Base-by-base conservation (phyloP, 2,329 filamentous ascomycete species). In the Aspergillus sp. region DNA sequence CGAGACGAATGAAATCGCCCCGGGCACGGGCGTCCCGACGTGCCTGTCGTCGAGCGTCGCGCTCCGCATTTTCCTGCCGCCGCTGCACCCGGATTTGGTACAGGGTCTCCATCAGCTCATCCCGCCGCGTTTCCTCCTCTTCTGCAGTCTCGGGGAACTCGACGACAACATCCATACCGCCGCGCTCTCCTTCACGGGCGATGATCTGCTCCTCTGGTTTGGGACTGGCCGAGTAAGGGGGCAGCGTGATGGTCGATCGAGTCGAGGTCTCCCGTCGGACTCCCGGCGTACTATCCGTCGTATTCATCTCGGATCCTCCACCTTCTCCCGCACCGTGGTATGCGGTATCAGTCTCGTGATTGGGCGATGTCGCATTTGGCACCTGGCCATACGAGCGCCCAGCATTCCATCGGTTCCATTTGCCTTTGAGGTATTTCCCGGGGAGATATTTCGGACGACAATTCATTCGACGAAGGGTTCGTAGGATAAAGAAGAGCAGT, bases 181-280 rank as follows among this genome's bases (percentile, higher is more conserved):
- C 91, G 50, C 93, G 79, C 64, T 98, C 93, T 43, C 93, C 93
- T 66, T 94, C 93, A 4, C 90, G 80, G 5, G 83, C 93, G 42
- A 97, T 75, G 1, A 96, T 82, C 55, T 83, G 83, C 66, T 98
- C 93, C 41, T 81, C 83, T 19, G 86, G 83, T 43, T 80, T 76
- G 0, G 88, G 81, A 29, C 80, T 81, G 10, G 77, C 78, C 2
- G 85, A 83, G 65, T 98, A 98, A 0, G 86, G 79, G 0, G 93
- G 93, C 2, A 98, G 72, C 0, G 93, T 97, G 78, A 96, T 93
- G 47, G 97, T 82, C n/a, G 88, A 94, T 46, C 91, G 83, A 41
- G 97, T 77, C 6, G 88, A 94, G 1, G 87, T 89, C 58, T 91
- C 85, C 30, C 91, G 80, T 62, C 91, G 86, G 8, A 95, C 80